phyloP scores from a whole-genome alignment of 805 yeast species.

The Candida rishiriensis region DNA sequence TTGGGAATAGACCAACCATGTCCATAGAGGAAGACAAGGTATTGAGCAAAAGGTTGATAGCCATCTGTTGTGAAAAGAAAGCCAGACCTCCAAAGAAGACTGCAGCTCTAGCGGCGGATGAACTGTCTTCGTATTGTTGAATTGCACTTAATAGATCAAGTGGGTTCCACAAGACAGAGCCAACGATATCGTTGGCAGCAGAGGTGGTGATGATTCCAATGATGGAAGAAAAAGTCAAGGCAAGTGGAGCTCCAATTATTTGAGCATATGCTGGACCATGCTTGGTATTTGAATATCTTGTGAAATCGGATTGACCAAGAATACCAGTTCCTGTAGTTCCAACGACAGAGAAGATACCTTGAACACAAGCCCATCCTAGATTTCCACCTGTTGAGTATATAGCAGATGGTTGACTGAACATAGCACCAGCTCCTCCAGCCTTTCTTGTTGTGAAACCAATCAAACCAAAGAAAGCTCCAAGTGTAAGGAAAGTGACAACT shows the following conservation, averaged over 20 bases:
- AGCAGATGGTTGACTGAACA: constrained; percentile 12
- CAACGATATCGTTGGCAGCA: constrained; percentile 48
- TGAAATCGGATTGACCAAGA: constrained; percentile 38
- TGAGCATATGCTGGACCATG: constrained; percentile 18
- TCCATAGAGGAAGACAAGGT: constrained; percentile 49
- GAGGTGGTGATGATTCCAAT: constrained; percentile 46
- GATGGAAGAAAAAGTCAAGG: constrained; percentile 54
- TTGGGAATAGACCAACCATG: constrained; percentile 43
- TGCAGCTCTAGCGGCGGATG: constrained; percentile 40
- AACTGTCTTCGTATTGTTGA: constrained; percentile 31
- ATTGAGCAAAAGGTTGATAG: constrained; percentile 35
- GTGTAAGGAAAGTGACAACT: constrained; percentile 20
- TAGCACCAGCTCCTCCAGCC: constrained; percentile 29
- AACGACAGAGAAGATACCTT: constrained; percentile 35
- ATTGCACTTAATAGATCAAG: constrained; percentile 27
- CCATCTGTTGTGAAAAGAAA: constrained; percentile 33
- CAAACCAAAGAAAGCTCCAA: constrained; percentile 21
- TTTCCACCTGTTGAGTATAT: constrained; percentile 20
- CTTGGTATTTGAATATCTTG: constrained; percentile 28
- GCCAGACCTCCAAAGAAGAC: constrained; percentile 42
- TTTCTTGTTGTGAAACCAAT: constrained; percentile 23
- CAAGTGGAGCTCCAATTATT: constrained; percentile 28
- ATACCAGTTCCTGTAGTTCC: constrained; percentile 37
- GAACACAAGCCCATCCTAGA: constrained; percentile 39
- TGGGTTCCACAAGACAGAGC: constrained; percentile 44